These are phyloP conservation scores for Phaseolus coccineus DNA, from an alignment of 331 rosid genomes.

Conservation along the genomic window DNA sequence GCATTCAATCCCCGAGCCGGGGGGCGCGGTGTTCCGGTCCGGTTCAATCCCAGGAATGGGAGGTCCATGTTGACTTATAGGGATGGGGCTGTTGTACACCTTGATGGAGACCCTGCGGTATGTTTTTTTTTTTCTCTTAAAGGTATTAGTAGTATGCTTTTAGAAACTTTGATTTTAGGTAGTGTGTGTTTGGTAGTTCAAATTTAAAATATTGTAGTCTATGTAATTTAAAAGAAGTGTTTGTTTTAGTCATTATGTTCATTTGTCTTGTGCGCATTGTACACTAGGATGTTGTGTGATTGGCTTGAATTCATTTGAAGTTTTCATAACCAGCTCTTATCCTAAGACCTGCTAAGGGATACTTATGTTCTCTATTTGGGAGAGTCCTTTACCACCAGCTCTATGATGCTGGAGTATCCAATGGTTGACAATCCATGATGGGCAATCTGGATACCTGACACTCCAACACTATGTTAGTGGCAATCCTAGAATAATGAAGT, in stretches of 20 bases:
- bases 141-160: too few species aligned
- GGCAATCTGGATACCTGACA: background rate
- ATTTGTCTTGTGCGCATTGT: background rate
- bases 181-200: too few species aligned
- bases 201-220: too few species aligned
- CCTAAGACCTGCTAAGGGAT: constrained; percentile 8
- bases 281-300: background rate
- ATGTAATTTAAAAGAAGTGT: too few species aligned
- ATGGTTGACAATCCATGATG: background rate
- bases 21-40: constrained; percentile 73
- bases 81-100: constrained; percentile 66
- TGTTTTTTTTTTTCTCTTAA: background rate
- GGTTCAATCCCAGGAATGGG: constrained; percentile 74
- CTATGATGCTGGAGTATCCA: constrained; percentile 8
- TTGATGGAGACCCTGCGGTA: constrained; percentile 93
- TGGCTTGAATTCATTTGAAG: background rate
- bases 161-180: too few species aligned
- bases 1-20: constrained; percentile 58
- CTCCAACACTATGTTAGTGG: background rate
- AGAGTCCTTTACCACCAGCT: background rate
- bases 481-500: background rate
- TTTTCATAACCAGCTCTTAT: background rate
- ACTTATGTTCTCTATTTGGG: background rate
- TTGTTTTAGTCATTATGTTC: too few species aligned
- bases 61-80: constrained; percentile 68